A percentile compares a stretch with the other conserved stretches of the same genome.
phyloP scores from a whole-genome alignment of 345 rosid species.

The Eucalyptus sp. region DNA sequence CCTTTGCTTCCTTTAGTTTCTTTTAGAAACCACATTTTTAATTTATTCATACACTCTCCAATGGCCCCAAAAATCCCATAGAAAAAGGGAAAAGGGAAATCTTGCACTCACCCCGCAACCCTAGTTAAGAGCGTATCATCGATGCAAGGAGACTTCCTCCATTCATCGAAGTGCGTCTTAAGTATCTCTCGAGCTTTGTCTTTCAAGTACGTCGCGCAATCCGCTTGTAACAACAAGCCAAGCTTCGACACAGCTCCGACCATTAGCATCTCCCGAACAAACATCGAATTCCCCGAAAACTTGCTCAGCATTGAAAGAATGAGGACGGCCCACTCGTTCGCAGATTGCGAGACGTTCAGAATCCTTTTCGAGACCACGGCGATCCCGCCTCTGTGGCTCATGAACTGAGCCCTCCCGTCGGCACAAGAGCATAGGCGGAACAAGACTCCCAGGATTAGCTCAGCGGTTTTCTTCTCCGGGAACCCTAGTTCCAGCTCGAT shows the following conservation, averaged over 20 bases:
- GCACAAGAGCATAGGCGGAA: slow-evolving; percentile 58
- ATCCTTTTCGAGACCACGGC: slow-evolving; percentile 51
- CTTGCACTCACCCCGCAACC: not conserved
- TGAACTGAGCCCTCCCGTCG: slow-evolving; percentile 56
- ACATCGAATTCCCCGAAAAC: slow-evolving; percentile 27
- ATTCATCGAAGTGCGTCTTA: slow-evolving; percentile 31
- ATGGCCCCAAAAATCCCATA: not conserved
- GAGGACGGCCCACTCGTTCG: slow-evolving; percentile 40
- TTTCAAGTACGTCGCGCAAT: slow-evolving; percentile 28
- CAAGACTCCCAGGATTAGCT: slow-evolving; percentile 41
- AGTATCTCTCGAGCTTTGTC: slow-evolving; percentile 43
- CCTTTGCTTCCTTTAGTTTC: too few relatives aligned
- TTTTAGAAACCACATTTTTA: not conserved
- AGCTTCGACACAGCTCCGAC: slow-evolving; percentile 55
- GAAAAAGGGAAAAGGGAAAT: not conserved
- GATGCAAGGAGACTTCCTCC: slow-evolving; percentile 53
- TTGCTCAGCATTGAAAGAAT: slow-evolving; percentile 36
- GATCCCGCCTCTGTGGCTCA: slow-evolving; percentile 39
- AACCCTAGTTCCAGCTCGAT: slow-evolving; percentile 49
- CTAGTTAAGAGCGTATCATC: slow-evolving; percentile 9
- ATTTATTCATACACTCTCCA: not conserved
- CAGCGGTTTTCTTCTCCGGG: slow-evolving; percentile 28
- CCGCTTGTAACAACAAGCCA: slow-evolving; percentile 29
- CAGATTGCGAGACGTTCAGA: slow-evolving; percentile 30
- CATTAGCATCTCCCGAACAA: slow-evolving; percentile 45